Evolutionary conservation across 2,329 filamentous ascomycete species (phyloP).

Genomic region (Aspergillus sp.): DNA sequence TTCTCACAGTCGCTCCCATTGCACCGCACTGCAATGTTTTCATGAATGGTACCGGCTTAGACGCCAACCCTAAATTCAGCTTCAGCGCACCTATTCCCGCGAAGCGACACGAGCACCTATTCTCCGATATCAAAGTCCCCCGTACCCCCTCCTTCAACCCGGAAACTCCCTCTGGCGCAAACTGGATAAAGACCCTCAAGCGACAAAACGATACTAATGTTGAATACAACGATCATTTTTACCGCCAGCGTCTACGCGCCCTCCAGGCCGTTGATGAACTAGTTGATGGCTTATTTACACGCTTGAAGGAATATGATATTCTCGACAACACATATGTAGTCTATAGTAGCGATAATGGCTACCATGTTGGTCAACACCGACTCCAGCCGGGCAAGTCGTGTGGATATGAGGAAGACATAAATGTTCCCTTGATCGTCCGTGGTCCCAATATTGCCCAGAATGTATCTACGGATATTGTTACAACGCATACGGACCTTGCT

Average conservation of each 20-base stretch:
- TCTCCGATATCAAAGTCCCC: slow-evolving; percentile 61
- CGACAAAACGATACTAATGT: slow-evolving; percentile 47
- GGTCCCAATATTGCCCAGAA: slow-evolving; percentile 55
- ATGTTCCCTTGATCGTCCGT: slow-evolving; percentile 58
- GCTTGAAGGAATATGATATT: slow-evolving; percentile 39
- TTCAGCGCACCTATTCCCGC: slow-evolving; percentile 56
- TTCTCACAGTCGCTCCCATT: slow-evolving; percentile 64
- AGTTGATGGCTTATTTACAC: slow-evolving; percentile 45
- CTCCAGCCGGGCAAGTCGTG: slow-evolving; percentile 58
- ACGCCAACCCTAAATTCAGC: slow-evolving; percentile 26
- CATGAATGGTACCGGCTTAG: slow-evolving; percentile 31
- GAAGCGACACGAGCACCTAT: slow-evolving; percentile 61
- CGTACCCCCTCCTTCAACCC: slow-evolving; percentile 67
- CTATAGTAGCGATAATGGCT: slow-evolving; percentile 61
- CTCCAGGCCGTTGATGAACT: slow-evolving; percentile 56
- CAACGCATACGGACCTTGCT: slow-evolving; percentile 54
- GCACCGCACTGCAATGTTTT: slow-evolving; percentile 66
- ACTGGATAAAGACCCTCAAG: slow-evolving; percentile 46
- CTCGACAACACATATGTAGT: slow-evolving; percentile 58
- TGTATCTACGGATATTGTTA: slow-evolving; percentile 47
- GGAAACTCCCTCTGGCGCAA: slow-evolving; percentile 46
- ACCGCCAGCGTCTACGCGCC: slow-evolving; percentile 49
- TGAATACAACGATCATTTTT: slow-evolving; percentile 53
- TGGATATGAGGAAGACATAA: slow-evolving; percentile 59
- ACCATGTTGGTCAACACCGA: slow-evolving; percentile 59